phyloP scores from a whole-genome alignment of 2,329 filamentous ascomycete species.

The Aspergillus hiratsukae region DNA sequence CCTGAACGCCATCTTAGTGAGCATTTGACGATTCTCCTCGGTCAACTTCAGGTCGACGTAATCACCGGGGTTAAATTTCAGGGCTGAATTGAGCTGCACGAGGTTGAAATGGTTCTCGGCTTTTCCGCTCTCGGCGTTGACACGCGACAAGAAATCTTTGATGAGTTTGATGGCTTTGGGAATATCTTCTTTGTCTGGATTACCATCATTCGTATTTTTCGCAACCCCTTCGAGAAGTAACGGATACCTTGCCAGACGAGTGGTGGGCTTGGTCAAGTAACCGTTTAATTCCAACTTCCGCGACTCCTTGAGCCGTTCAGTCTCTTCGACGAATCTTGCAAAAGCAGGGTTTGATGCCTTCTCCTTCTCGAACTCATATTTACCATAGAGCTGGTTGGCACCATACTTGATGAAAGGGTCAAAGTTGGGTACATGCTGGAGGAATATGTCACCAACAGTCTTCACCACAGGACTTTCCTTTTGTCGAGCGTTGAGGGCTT shows the following conservation, averaged over 20 bases:
- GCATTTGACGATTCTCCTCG: conserved; percentile 84
- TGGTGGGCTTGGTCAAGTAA: conserved; percentile 96
- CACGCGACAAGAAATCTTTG: conserved; percentile 76
- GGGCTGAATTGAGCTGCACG: conserved; percentile 81
- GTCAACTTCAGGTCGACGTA: conserved; percentile 91
- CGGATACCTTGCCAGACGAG: conserved; percentile 88
- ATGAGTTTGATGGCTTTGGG: conserved; percentile 85
- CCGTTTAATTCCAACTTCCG: conserved; percentile 95
- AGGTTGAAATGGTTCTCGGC: conserved; percentile 97
- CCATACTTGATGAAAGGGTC: conserved; percentile 96
- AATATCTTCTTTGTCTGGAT: conserved; percentile 84
- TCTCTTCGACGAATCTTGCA: conserved; percentile 89
- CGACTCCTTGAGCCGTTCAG: conserved; percentile 91
- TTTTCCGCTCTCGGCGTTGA: conserved; percentile 94
- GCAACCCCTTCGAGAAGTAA: conserved; percentile 84
- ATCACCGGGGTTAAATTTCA: conserved; percentile 86
- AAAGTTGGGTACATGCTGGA: conserved; percentile 87
- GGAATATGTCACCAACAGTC: conserved; percentile 88
- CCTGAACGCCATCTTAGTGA: conserved; percentile 92
- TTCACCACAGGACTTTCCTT: conserved; percentile 85
- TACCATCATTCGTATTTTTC: conserved; percentile 86
- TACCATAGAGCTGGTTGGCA: conserved; percentile 90
- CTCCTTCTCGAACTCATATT: conserved; percentile 97
- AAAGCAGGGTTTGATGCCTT: conserved; percentile 81
- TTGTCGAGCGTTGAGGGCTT: conserved; percentile 82